Evolutionary conservation across 2,329 filamentous ascomycete genomes (phyloP).

Genomic region (Diatrype stigma): DNA sequence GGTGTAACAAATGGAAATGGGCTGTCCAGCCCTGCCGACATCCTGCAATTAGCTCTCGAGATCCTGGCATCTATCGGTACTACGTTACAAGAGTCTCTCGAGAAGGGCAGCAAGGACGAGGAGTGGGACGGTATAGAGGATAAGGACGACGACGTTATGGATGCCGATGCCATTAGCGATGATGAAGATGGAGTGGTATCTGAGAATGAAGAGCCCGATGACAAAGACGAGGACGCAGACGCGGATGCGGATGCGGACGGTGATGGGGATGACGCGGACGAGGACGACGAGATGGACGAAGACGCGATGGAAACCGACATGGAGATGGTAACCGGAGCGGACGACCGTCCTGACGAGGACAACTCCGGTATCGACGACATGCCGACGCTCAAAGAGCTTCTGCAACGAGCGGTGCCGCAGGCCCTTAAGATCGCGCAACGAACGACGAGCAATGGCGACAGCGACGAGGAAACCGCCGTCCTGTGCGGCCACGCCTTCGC

Average conservation of each 20-base stretch:
- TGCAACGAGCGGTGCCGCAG: constrained; percentile 42
- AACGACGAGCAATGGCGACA: constrained; percentile 5
- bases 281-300: constrained; percentile 50
- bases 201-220: constrained; percentile 31
- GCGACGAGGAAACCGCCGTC: constrained; percentile 29
- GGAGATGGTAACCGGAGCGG: constrained; percentile 55
- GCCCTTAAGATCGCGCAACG: constrained; percentile 41
- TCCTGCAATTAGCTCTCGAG: constrained; percentile 54
- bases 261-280: constrained; percentile 30
- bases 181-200: constrained; percentile 37
- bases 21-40: constrained; percentile 40
- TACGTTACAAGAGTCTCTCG: constrained; percentile 47
- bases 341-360: constrained; percentile 38
- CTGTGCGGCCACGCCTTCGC: constrained; percentile 54
- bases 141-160: constrained; percentile 28
- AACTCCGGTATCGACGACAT: constrained; percentile 43
- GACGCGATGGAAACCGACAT: constrained; percentile 61
- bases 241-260: constrained; percentile 39
- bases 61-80: constrained; percentile 63
- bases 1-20: constrained; percentile 29
- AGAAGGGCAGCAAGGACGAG: constrained; percentile 38
- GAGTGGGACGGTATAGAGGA: constrained; percentile 36
- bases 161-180: constrained; percentile 30
- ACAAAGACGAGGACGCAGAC: constrained; percentile 34
- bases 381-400: constrained; percentile 47